Percentiles rank a stretch among this genome's conserved stretches.
phyloP scores from a whole-genome alignment of 1,284 basidiomycete genomes.

The Fomitiporia mediterranea region DNA sequence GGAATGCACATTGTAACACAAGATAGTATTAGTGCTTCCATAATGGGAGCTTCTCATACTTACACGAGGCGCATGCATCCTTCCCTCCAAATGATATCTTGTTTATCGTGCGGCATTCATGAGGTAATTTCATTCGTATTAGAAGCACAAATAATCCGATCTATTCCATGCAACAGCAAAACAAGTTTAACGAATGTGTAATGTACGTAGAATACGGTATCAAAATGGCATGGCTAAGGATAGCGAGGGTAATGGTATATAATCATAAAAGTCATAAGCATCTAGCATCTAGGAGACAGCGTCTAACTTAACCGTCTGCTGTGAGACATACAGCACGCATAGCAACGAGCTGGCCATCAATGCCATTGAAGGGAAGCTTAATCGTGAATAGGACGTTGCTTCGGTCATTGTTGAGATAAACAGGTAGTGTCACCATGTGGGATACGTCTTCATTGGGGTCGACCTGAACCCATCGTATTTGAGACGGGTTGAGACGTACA shows the following conservation, averaged over 20 bases:
- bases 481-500: slow-evolving; percentile 70
- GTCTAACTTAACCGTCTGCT: slow-evolving; percentile 48
- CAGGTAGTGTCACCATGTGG: slow-evolving; percentile 71
- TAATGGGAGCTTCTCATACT: too few species aligned
- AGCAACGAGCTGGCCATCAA: slow-evolving; percentile 61
- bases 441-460: slow-evolving; percentile 38
- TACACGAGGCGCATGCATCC: too few species aligned
- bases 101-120: too few species aligned
- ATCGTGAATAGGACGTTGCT: slow-evolving; percentile 87
- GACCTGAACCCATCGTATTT: slow-evolving; percentile 79
- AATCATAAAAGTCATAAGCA: slow-evolving; percentile 6
- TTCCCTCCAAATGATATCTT: too few species aligned
- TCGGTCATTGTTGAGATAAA: slow-evolving; percentile 89
- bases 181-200: not conserved
- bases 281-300: not conserved
- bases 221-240: slow-evolving; percentile 5
- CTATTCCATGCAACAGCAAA: slow-evolving; percentile 7
- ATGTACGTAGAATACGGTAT: not conserved
- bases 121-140: not conserved
- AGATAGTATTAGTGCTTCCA: too few species aligned
- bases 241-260: slow-evolving; percentile 5
- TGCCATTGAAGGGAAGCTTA: slow-evolving; percentile 69
- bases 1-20: too few species aligned
- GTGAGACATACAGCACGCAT: slow-evolving; percentile 82
- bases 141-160: not conserved